Base-by-base conservation (phyloP, 208 protist species). In the Trypanosoma rangeli region DNA sequence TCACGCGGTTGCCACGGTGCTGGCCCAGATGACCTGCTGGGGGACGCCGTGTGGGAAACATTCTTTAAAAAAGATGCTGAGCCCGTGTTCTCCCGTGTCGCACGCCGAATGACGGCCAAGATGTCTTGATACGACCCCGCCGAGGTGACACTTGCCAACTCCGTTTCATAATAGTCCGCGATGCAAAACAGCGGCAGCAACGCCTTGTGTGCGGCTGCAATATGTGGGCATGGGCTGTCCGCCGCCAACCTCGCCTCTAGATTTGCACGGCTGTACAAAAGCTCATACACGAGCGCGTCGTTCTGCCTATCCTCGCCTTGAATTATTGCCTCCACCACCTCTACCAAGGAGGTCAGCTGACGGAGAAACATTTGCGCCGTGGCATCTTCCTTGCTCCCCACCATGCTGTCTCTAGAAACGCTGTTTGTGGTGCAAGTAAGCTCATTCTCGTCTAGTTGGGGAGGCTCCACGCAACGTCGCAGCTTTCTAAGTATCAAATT, bases 281-380 rank as follows among this genome's bases (percentile, higher is more conserved):
- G 61, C 60, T 93, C 90, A 75, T 95, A 95, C 15, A 90, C 58
- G 33, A 95, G 82, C 8, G 74, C 42, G 31, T 93, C 82, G 73
- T 95, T 95, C 64, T 58, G 60, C 8, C 82, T 67, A 52, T 82
- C 64, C 16, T 71, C 57, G 5, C 78, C 84, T 20, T 80, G 80
- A 28, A 93, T 60, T 57, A 95, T 78, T 18, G 67, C 74, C 63
- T 92, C 87, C 3, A 95, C 49, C 1, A 72, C 76, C 68, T 92
- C 87, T 10, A 83, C 66, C 29, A 94, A 39, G 10, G 64, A 75
- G 28, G 56, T 68, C 8, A 95, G 64, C 57, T 87, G 87, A 24
- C 79, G 82, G 29, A 90, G 24, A 60, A 82, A 84, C 82, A 89
- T 80, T 37, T 76, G 67, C 12, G 50, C 20, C n/a, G 52, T 35